Evolutionary conservation across 1,284 basidiomycete genomes (phyloP).

Genomic region (Lentinus polychrous): DNA sequence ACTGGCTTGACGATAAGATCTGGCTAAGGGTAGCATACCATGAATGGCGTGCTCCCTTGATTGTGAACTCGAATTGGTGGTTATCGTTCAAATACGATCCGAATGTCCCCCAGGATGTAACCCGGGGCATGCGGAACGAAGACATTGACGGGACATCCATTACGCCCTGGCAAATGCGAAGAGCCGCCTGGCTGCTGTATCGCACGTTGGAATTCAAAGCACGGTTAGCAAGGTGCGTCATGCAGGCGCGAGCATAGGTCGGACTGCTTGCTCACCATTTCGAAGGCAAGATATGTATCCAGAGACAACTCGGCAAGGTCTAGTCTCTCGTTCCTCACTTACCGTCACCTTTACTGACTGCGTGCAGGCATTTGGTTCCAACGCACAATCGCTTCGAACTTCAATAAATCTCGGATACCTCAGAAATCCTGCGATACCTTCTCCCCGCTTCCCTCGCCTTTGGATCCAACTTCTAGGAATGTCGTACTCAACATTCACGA

Average conservation of each 20-base stretch:
- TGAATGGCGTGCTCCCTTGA: slow-evolving; percentile 82
- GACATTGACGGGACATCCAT: slow-evolving; percentile 38
- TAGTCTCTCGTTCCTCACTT: slow-evolving; percentile 5
- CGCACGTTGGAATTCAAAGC: slow-evolving; percentile 78
- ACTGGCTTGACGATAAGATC: slow-evolving; percentile 95
- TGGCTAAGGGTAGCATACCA: slow-evolving; percentile 91
- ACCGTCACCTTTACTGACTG: neutral
- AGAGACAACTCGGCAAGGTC: slow-evolving; percentile 52
- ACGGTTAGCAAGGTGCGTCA: slow-evolving; percentile 52
- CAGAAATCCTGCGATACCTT: slow-evolving; percentile 58
- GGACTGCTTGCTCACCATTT: no score
- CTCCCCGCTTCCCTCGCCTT: slow-evolving; percentile 36
- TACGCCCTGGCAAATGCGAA: slow-evolving; percentile 79
- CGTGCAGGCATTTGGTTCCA: slow-evolving; percentile 60
- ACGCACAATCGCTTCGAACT: slow-evolving; percentile 55
- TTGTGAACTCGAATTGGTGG: slow-evolving; percentile 98
- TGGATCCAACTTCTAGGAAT: slow-evolving; percentile 44
- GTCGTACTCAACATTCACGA: slow-evolving; percentile 74
- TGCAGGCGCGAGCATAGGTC: neutral
- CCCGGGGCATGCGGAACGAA: slow-evolving; percentile 26
- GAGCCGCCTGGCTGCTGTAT: slow-evolving; percentile 80
- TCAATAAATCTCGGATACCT: slow-evolving; percentile 75
- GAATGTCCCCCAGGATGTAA: slow-evolving; percentile 39
- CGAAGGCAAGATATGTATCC: slow-evolving; percentile 48
- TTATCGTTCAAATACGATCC: slow-evolving; percentile 72